Percentiles rank a stretch among this genome's conserved stretches.
Evolutionary conservation across 2,329 filamentous ascomycete species (phyloP).

Genomic region (Penicillium sp.): DNA sequence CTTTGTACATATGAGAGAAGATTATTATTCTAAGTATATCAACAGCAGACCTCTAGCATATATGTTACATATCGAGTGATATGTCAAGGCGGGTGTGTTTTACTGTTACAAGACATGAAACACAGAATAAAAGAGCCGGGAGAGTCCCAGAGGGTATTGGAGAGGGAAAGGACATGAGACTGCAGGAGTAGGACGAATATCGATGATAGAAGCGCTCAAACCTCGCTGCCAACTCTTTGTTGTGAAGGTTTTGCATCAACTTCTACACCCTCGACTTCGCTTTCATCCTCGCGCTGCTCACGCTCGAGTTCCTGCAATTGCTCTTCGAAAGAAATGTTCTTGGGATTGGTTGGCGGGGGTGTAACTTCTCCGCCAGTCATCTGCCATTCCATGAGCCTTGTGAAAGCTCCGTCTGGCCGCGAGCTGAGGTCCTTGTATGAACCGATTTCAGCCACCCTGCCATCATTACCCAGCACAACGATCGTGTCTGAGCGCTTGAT

Average conservation of each 20-base stretch:
- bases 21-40: slow-evolving; percentile 6
- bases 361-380: slow-evolving; percentile 72
- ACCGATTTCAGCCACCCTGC: slow-evolving; percentile 85
- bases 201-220: background rate
- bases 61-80: background rate
- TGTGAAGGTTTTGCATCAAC: slow-evolving; percentile 1
- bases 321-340: slow-evolving; percentile 42
- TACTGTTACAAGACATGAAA: background rate
- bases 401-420: slow-evolving; percentile 77
- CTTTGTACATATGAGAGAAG: slow-evolving; percentile 2
- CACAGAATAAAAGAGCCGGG: background rate
- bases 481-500: slow-evolving; percentile 95
- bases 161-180: background rate
- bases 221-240: background rate
- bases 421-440: slow-evolving; percentile 73
- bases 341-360: slow-evolving; percentile 19
- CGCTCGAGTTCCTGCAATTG: slow-evolving; percentile 48
- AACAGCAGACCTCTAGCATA: background rate
- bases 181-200: background rate
- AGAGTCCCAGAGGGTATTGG: slow-evolving; percentile 5
- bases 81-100: background rate
- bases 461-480: slow-evolving; percentile 82
- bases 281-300: slow-evolving; percentile 27
- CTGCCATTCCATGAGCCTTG: slow-evolving; percentile 97
- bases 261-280: slow-evolving; percentile 32